Evolutionary conservation across 1,284 basidiomycete genomes (phyloP).

Genomic region (Coniferiporia sulphurascens): DNA sequence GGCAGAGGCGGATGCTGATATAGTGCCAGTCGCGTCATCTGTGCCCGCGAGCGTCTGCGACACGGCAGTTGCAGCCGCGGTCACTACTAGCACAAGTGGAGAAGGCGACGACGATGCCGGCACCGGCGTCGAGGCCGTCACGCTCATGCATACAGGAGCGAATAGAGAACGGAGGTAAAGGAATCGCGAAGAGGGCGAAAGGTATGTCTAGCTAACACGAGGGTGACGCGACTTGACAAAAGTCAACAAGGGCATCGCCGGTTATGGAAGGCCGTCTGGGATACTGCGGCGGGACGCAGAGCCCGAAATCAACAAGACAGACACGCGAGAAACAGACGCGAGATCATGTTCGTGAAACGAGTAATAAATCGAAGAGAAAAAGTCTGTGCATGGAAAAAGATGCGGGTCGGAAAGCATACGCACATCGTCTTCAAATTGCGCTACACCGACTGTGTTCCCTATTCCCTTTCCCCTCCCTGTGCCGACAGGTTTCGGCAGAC

Average conservation of each 20-base stretch:
- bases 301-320: background rate
- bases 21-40: constrained; percentile 2
- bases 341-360: background rate
- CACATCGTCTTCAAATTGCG: constrained; percentile 21
- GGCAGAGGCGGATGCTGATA: constrained; percentile 7
- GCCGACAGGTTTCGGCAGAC: background rate
- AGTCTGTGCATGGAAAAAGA: background rate
- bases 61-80: constrained; percentile 5
- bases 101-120: constrained; percentile 2
- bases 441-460: constrained; percentile 12
- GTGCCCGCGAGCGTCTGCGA: constrained; percentile 11
- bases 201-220: background rate
- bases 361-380: background rate
- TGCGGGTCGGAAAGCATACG: constrained; percentile 5
- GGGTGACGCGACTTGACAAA: constrained; percentile 6
- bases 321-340: background rate
- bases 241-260: constrained; percentile 14
- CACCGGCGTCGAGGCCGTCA: constrained; percentile 7
- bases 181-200: background rate
- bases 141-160: constrained; percentile 17
- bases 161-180: background rate
- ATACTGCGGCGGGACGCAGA: constrained; percentile 5
- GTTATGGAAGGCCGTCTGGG: constrained; percentile 13
- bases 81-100: constrained; percentile 6
- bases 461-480: constrained; percentile 13